Base-by-base conservation (phyloP, 2,329 filamentous ascomycete genomes). In the Teratosphaeriaceae sp. region DNA sequence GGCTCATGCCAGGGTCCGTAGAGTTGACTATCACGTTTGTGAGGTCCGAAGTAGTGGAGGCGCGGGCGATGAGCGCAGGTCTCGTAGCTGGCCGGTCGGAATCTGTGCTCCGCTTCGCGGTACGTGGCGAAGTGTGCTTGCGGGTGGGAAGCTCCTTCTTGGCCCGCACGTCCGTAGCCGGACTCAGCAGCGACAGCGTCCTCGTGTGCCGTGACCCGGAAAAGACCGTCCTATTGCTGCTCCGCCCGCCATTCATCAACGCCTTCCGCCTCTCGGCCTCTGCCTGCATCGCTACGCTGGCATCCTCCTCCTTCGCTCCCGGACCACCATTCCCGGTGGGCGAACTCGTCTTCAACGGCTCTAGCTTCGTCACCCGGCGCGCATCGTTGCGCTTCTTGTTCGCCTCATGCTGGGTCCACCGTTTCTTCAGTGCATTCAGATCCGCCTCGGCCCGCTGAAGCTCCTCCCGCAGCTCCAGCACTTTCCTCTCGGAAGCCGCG, bases 401-500 rank as follows among this genome's bases (percentile, higher is more conserved):
- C 36, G 79, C 80, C 61, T 96, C 88, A 47, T 88, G 80, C 12
- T 73, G 68, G 1, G 85, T 78, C 83, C 87, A 97, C 64, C 88
- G 84, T 57, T 78, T 83, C 71, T 96, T 97, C 48, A 98, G 71
- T 31, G 71, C 76, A 36, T 72, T 71, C 30, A 98, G 71, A 36
- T 94, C 85, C 11, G 71, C 68, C 62, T 98, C 90, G 5, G 92
- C 90, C 46, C 82, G 82, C 19, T 73, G 70, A 13, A 98, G 72
- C 64, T 97, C 90, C 63, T 98, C 92, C 46, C 82, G 84, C 40
- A 98, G 71, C 66, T 97, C 92, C 44, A 98, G 69, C 1, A 98
- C 90, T 52, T 80, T 82, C 44, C 92, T 78, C 68, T 98, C 92
- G 67, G 97, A 89, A 12, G 87, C 82, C 34, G 92, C 92, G 56